phyloP scores from a whole-genome alignment of 805 yeast genomes.

The Zygoascus tannicola region DNA sequence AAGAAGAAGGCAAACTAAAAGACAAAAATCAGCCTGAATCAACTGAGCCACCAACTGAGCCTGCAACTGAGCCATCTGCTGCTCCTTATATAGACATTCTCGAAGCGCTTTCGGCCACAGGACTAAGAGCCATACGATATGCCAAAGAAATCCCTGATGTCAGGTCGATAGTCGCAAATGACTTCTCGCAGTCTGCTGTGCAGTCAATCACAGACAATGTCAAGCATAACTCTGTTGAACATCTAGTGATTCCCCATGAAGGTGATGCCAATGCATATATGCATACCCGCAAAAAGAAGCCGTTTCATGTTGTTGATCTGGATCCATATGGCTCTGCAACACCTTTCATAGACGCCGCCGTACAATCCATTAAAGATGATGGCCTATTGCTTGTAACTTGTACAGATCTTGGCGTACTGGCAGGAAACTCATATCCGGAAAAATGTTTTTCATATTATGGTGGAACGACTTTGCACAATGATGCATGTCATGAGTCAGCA shows the following conservation, averaged over 20 bases:
- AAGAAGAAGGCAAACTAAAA: conserved; percentile 14
- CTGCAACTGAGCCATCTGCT: conserved; percentile 6
- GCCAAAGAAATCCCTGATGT: conserved; percentile 83
- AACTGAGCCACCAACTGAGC: conserved; percentile 2
- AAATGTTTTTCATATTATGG: conserved; percentile 94
- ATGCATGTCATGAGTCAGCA: conserved; percentile 89
- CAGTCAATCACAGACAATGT: conserved; percentile 66
- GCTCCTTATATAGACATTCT: conserved; percentile 54
- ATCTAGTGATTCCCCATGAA: conserved; percentile 53
- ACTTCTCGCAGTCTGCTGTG: conserved; percentile 78
- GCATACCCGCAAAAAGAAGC: conserved; percentile 36
- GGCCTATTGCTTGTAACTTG: conserved; percentile 88
- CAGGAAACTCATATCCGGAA: conserved; percentile 94
- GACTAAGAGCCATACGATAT: conserved; percentile 86
- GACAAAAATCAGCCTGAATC: conserved; percentile 6
- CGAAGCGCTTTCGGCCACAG: conserved; percentile 93
- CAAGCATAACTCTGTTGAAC: conserved; percentile 49
- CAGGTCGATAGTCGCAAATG: conserved; percentile 76
- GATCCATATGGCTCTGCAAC: conserved; percentile 98
- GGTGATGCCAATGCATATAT: conserved; percentile 90
- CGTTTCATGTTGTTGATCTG: conserved; percentile 71
- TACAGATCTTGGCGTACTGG: conserved; percentile 91
- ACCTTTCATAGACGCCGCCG: conserved; percentile 88
- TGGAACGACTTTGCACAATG: conserved; percentile 79
- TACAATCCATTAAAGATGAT: conserved; percentile 72